Evolutionary conservation across 306 rosid genomes (phyloP).

Genomic region (Vachellia collinsii): DNA sequence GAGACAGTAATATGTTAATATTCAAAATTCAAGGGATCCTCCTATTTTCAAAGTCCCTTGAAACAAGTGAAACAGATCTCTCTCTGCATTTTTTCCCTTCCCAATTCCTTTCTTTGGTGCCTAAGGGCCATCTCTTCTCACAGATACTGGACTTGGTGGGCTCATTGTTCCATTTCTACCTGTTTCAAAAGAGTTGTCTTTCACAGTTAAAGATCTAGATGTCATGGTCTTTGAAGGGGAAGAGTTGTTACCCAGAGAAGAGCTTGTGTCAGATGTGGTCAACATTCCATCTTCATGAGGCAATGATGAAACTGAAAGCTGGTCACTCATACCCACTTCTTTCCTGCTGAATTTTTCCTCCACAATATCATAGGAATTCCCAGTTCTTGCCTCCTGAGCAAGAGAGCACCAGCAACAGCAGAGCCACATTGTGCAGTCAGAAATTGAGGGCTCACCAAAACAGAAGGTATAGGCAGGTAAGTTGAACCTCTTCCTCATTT

Average conservation of each 20-base stretch:
- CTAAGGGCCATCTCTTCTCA: constrained; percentile 59
- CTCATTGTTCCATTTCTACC: constrained; percentile 63
- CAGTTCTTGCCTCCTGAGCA: constrained; percentile 86
- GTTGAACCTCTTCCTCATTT: constrained; percentile 64
- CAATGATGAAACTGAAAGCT: constrained; percentile 54
- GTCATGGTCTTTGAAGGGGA: constrained; percentile 35
- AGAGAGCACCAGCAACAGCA: constrained; percentile 97
- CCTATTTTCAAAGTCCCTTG: not conserved
- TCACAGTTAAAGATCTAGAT: constrained; percentile 51
- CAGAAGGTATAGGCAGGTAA: constrained; percentile 65
- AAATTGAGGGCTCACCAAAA: constrained; percentile 62
- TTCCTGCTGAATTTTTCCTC: constrained; percentile 64
- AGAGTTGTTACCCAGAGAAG: constrained; percentile 53
- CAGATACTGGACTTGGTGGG: constrained; percentile 67
- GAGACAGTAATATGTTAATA: not conserved
- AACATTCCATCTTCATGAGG: constrained; percentile 59
- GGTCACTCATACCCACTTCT: constrained; percentile 28
- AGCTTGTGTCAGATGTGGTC: constrained; percentile 49
- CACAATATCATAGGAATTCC: constrained; percentile 62
- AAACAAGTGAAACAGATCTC: constrained; percentile 16
- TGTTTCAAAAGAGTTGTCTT: constrained; percentile 57
- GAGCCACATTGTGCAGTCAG: constrained; percentile 88
- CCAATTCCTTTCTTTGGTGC: constrained; percentile 11
- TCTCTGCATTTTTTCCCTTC: not conserved
- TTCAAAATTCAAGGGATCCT: constrained; percentile 5